Percentiles rank a stretch among this genome's conserved stretches.
Conservation (phyloP, 768 basidiomycete genomes). For the Cystofilobasidium capitatum region DNA sequence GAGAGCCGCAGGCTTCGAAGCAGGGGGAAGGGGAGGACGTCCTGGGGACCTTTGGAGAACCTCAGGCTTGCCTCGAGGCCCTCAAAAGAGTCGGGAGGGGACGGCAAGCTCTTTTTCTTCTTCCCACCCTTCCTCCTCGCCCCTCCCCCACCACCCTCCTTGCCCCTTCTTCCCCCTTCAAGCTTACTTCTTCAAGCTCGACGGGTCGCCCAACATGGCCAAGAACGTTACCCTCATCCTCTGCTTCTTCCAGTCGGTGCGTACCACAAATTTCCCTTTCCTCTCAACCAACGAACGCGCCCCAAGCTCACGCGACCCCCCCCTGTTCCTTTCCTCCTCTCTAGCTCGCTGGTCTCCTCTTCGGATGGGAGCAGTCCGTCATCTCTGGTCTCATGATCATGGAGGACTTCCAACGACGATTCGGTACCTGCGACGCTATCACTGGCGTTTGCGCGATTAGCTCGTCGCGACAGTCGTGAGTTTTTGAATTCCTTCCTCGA, state of each 20-base stretch:
- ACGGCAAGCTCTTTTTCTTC: background rate
- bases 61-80: too few relatives aligned
- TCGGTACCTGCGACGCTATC: constrained; percentile 21
- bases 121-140: background rate
- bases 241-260: constrained; percentile 27
- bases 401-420: constrained; percentile 21
- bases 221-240: constrained; percentile 27
- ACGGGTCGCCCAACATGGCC: background rate
- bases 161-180: background rate
- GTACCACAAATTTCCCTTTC: too few relatives aligned
- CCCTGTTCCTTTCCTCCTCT: too few relatives aligned
- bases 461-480: constrained; percentile 11
- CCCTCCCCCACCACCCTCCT: background rate
- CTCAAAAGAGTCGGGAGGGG: too few relatives aligned
- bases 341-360: constrained; percentile 24
- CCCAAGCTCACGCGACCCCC: background rate
- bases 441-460: constrained; percentile 13
- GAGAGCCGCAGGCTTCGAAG: too few relatives aligned
- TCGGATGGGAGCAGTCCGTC: constrained; percentile 26
- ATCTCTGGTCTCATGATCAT: constrained; percentile 24
- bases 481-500: background rate
- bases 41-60: too few relatives aligned
- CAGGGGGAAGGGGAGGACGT: too few relatives aligned
- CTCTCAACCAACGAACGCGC: background rate
- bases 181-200: background rate